These are phyloP conservation scores for Cymbomonas tetramitiformis DNA, from an alignment of 139 green algal species.

Conservation along the genomic window DNA sequence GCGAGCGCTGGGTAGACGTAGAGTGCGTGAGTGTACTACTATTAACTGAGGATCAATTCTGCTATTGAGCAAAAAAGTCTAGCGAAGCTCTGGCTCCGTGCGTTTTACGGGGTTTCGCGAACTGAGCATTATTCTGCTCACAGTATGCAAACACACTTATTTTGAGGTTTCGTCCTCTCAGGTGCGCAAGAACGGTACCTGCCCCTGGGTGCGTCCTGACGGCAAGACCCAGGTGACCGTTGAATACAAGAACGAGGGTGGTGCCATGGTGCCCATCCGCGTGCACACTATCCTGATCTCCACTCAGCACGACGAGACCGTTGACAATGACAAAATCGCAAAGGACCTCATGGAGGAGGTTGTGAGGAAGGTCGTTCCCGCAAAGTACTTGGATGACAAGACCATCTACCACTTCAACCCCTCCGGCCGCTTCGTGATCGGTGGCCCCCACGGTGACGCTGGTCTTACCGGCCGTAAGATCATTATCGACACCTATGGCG, in stretches of 20 bases:
- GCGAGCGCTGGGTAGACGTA: too few relatives aligned
- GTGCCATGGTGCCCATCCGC: slow-evolving; percentile 72
- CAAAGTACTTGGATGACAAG: slow-evolving; percentile 93
- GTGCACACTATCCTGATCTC: slow-evolving; percentile 99
- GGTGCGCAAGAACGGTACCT: slow-evolving; percentile 40
- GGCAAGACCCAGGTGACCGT: slow-evolving; percentile 99
- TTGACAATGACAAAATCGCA: slow-evolving; percentile 90
- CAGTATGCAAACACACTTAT: too few relatives aligned
- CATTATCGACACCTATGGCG: slow-evolving; percentile 99
- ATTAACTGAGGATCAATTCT: too few relatives aligned
- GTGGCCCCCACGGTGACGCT: slow-evolving; percentile 89
- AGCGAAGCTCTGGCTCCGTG: too few relatives aligned
- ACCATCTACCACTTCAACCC: slow-evolving; percentile 99
- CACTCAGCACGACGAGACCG: slow-evolving; percentile 74
- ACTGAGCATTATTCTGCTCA: too few relatives aligned
- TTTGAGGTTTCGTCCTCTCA: too few relatives aligned
- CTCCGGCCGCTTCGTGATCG: slow-evolving; percentile 91
- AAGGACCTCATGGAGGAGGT: slow-evolving; percentile 91
- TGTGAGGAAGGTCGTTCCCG: slow-evolving; percentile 94
- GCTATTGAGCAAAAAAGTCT: too few relatives aligned
- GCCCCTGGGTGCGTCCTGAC: slow-evolving; percentile 87
- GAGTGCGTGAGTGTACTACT: too few relatives aligned
- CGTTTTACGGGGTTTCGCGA: too few relatives aligned
- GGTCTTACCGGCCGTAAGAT: slow-evolving; percentile 97
- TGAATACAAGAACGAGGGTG: slow-evolving; percentile 88